Evolutionary conservation across 768 basidiomycete species (phyloP).

Genomic region (Leccinellum albellum): DNA sequence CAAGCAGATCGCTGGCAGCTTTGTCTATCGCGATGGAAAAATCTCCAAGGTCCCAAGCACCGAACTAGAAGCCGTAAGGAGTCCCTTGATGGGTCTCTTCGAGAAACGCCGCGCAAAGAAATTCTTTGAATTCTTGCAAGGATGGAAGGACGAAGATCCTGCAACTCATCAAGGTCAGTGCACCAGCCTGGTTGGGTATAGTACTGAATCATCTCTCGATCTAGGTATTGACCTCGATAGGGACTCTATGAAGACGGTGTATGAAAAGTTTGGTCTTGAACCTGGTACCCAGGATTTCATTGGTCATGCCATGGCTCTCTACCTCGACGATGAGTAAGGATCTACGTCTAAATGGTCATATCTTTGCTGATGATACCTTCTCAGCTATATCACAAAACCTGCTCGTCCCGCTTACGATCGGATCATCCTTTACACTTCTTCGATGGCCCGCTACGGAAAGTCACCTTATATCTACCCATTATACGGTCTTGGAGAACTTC

Average conservation of each 20-base stretch:
- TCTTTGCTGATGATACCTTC: constrained; percentile 16
- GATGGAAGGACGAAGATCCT: constrained; percentile 94
- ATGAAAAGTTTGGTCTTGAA: constrained; percentile 96
- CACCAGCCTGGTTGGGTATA: neutral
- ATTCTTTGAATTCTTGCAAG: constrained; percentile 96
- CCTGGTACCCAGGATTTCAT: constrained; percentile 98
- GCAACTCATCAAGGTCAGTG: constrained; percentile 86
- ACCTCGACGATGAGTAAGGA: constrained; percentile 92
- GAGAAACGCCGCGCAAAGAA: constrained; percentile 98
- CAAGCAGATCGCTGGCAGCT: constrained; percentile 99
- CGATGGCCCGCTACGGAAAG: constrained; percentile 99
- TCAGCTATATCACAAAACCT: constrained; percentile 87
- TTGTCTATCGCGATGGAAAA: constrained; percentile 92
- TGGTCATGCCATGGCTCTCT: constrained; percentile 98
- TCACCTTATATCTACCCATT: constrained; percentile 99
- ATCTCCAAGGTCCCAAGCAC: constrained; percentile 98
- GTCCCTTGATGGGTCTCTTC: constrained; percentile 97
- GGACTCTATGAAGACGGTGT: constrained; percentile 90
- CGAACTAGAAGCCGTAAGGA: constrained; percentile 94
- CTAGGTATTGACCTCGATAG: constrained; percentile 84
- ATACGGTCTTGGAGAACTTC: constrained; percentile 97
- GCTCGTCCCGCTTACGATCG: constrained; percentile 90
- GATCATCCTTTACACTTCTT: constrained; percentile 94
- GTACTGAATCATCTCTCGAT: constrained; percentile 1
- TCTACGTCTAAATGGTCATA: neutral